phyloP scores from a whole-genome alignment of 2,329 filamentous ascomycete species.

The Mycosphaerelloides madeirae region DNA sequence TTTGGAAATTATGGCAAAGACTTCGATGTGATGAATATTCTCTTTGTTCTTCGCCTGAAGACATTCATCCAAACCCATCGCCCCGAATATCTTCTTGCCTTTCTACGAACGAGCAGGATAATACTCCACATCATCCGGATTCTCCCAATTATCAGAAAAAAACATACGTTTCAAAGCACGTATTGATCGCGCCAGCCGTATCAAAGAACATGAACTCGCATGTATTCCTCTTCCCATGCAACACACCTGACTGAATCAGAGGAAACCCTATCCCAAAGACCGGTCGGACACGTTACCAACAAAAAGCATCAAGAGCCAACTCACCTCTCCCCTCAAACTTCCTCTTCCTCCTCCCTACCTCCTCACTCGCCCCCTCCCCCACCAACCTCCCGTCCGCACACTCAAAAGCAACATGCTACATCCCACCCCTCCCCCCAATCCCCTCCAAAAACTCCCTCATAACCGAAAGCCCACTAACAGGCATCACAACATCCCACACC shows the following conservation, averaged over 20 bases:
- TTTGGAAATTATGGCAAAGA: no score
- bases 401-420: slow-evolving; percentile 13
- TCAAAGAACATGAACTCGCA: slow-evolving; percentile 15
- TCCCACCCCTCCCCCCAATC: slow-evolving; percentile 8
- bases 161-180: slow-evolving; percentile 12
- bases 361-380: slow-evolving; percentile 2
- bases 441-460: slow-evolving; percentile 9
- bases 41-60: no score
- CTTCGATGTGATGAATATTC: neutral
- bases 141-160: slow-evolving; percentile 15
- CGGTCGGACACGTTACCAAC: neutral
- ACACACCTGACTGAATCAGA: slow-evolving; percentile 5
- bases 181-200: slow-evolving; percentile 2
- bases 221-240: slow-evolving; percentile 7
- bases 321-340: slow-evolving; percentile 8
- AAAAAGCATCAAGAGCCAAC: no score
- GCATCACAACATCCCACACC: slow-evolving; percentile 12
- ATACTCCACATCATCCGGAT: slow-evolving; percentile 10
- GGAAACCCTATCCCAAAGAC: slow-evolving; percentile 1
- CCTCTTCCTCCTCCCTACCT: slow-evolving; percentile 4
- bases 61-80: no score
- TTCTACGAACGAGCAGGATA: neutral
- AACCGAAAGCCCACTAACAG: slow-evolving; percentile 5
- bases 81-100: no score
- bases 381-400: slow-evolving; percentile 1